Percentiles rank a stretch among this genome's conserved stretches.
phyloP scores from a whole-genome alignment of 1,284 basidiomycete genomes.

The Xerocomus alliaceus region DNA sequence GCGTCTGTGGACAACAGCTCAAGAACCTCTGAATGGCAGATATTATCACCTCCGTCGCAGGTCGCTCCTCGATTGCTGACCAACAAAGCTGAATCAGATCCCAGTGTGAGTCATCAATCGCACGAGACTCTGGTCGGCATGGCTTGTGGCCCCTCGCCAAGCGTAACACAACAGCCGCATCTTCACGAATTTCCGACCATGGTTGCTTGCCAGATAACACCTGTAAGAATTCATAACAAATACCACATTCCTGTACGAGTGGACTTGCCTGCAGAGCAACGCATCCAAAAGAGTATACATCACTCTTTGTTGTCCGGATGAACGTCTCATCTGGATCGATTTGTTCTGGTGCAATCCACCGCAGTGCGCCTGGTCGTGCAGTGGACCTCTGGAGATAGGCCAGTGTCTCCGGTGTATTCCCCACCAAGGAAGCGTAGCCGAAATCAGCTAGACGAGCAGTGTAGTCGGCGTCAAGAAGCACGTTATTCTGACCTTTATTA shows the following conservation, averaged over 20 bases:
- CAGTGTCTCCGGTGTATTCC: conserved; percentile 13
- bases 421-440: conserved; percentile 12
- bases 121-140: neutral
- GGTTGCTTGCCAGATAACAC: conserved; percentile 14
- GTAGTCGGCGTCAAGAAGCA: conserved; percentile 21
- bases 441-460: conserved; percentile 23
- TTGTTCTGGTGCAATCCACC: conserved; percentile 23
- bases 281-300: conserved; percentile 19
- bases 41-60: neutral
- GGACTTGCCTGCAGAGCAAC: conserved; percentile 8
- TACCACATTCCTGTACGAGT: rapidly evolving
- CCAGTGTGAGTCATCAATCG: conserved; percentile 16
- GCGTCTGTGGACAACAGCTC: neutral
- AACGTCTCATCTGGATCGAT: neutral
- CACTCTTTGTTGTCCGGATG: neutral
- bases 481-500: conserved; percentile 17
- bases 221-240: neutral
- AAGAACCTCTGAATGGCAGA: neutral
- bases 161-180: neutral
- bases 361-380: conserved; percentile 15
- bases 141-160: neutral
- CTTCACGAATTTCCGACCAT: conserved; percentile 9
- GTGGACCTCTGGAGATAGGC: conserved; percentile 20
- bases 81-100: conserved; percentile 19
- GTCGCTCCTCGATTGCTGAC: conserved; percentile 8